Conservation (phyloP, 2,329 filamentous ascomycete species). For the Fusarium lyarnte region DNA sequence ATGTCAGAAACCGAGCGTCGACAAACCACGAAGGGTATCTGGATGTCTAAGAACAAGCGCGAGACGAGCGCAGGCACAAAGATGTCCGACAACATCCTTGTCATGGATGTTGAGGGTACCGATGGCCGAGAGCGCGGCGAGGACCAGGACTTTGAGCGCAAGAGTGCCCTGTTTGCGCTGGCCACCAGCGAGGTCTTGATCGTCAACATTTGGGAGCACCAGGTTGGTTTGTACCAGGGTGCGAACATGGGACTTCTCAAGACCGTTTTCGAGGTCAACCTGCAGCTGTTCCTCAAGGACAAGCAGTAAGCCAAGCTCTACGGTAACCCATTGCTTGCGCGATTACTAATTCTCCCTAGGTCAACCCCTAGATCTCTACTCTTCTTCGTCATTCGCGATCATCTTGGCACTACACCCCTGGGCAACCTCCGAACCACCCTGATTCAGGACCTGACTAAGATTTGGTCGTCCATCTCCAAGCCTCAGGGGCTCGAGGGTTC, state of each 20-base stretch:
- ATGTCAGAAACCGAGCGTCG: slow-evolving; percentile 95
- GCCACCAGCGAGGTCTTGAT: slow-evolving; percentile 98
- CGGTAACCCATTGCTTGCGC: not conserved
- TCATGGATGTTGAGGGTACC: slow-evolving; percentile 99
- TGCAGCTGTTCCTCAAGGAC: slow-evolving; percentile 96
- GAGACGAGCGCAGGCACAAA: slow-evolving; percentile 58
- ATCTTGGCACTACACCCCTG: slow-evolving; percentile 90
- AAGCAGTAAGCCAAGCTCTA: slow-evolving; percentile 72
- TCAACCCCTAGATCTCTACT: slow-evolving; percentile 89
- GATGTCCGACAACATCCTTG: slow-evolving; percentile 97
- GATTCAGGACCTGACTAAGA: slow-evolving; percentile 87
- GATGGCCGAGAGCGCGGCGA: slow-evolving; percentile 96
- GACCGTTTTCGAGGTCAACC: slow-evolving; percentile 98
- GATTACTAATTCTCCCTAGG: slow-evolving; percentile 55
- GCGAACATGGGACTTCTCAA: slow-evolving; percentile 99
- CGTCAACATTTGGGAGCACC: slow-evolving; percentile 99
- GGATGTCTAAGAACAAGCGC: slow-evolving; percentile 97
- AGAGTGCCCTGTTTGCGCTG: slow-evolving; percentile 95
- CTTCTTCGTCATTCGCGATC: slow-evolving; percentile 98
- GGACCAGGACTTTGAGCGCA: slow-evolving; percentile 98
- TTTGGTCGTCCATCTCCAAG: slow-evolving; percentile 94
- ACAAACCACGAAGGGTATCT: slow-evolving; percentile 99
- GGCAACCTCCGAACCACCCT: slow-evolving; percentile 90
- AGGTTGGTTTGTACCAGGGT: slow-evolving; percentile 96
- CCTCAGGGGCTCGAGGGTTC: slow-evolving; percentile 88